A percentile compares a stretch with the other conserved stretches of the same genome.
Conservation (phyloP, 768 basidiomycete species). For the Saitozyma sp. region DNA sequence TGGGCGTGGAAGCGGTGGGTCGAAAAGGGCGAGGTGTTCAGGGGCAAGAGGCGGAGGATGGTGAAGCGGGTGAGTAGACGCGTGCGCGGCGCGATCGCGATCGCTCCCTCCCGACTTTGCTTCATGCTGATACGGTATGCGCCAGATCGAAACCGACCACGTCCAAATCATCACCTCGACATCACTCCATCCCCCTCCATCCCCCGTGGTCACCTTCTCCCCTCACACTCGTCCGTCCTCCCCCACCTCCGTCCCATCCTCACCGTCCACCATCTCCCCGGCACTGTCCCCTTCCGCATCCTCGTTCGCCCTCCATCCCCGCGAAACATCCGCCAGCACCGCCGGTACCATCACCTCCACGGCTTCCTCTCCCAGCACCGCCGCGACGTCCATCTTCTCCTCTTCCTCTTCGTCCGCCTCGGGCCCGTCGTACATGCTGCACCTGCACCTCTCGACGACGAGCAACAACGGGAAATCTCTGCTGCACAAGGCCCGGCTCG, state of each 20-base stretch:
- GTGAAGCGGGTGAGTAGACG: conserved; percentile 74
- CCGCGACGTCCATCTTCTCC: neutral
- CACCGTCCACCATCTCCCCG: conserved; percentile 22
- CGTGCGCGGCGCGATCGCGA: neutral
- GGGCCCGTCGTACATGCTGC: conserved; percentile 36
- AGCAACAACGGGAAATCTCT: conserved; percentile 83
- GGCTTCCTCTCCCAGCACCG: conserved; percentile 1
- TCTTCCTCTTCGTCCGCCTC: neutral
- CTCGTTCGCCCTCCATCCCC: conserved; percentile 10
- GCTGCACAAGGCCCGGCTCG: conserved; percentile 65
- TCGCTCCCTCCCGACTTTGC: neutral
- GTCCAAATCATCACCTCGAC: conserved; percentile 75
- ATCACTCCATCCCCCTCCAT: conserved; percentile 53
- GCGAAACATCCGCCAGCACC: conserved; percentile 60
- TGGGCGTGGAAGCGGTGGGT: conserved; percentile 46
- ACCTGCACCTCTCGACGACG: conserved; percentile 49
- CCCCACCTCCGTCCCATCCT: conserved; percentile 57
- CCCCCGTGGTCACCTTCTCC: conserved; percentile 62
- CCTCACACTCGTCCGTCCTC: conserved; percentile 47
- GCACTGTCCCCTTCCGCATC: neutral
- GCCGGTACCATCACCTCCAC: neutral
- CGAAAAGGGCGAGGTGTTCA: conserved; percentile 54
- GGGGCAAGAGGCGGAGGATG: conserved; percentile 82
- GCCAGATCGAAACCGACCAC: conserved; percentile 84
- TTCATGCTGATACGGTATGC: neutral